Evolutionary conservation across 129 eudicot genomes (phyloP), one percentile per base, ranked within the genome.

Genomic region (Centella asiatica): DNA sequence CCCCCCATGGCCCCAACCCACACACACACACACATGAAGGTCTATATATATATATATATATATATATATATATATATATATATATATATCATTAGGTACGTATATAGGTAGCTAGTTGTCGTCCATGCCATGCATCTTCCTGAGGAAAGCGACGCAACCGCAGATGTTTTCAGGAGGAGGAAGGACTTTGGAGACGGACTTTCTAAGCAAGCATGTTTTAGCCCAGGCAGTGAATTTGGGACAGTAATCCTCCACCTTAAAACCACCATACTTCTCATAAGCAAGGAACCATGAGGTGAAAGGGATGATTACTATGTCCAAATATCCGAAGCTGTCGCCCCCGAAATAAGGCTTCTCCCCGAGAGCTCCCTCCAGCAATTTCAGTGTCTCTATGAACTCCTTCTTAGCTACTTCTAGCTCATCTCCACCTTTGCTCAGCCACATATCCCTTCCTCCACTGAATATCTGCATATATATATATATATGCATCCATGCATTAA

Each of bases 201-300:
- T 77, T 37, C 81, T 76, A 51, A 81, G 71, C 62, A 68, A 27
- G 56, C 85, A 83, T 49, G 72, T 74, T 14, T 77, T 83, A 32
- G 80, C 76, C 95, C 95, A 87, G 32, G 72, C 81, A 5, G 72
- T 72, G 50, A 87, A 31, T 56, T 76, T 83, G 5, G 92, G 95
- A 69, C 77, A 70, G 68, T 76, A 77, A 36, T 80, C 77, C 67
- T 87, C 95, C 28, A 87, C 73, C 73, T 83, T 83, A 58, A 83
- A 87, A 5, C 63, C 74, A 31, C 95, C 95, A 14, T 50, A 87
- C 42, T 76, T 83, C 72, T 87, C 92, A 24, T 44, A 80, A 19
- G 88, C 88, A 0, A 57, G 65, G 63, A 87, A 87, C 92, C 92
- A 87, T 9, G 88, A 70, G 17, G 83, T 73, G 10, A 73, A 32